Base-by-base conservation (phyloP, 2,329 filamentous ascomycete genomes). In the Exserohilum turcica region DNA sequence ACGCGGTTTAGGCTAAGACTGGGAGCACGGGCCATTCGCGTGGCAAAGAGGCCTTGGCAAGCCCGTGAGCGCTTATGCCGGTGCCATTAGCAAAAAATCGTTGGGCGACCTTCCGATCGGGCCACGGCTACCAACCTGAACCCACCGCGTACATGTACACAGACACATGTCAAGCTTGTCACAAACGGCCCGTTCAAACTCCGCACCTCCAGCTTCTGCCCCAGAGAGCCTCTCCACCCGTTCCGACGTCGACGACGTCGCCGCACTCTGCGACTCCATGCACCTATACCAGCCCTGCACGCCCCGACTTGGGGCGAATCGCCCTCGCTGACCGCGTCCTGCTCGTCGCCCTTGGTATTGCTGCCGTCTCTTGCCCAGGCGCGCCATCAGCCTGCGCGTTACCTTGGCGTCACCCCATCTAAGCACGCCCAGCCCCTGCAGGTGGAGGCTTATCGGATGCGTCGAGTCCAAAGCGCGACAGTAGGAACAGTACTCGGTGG, bases 371-470 rank as follows among this genome's bases (percentile, higher is more conserved):
- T 40, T 19, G 7, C 8, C 42, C n/a, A 33, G 19, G 18, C 21
- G 42, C 31, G 9, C 18, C 31, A 29, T 44, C 42, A 44, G 29
- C 42, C 33, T 27, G 31, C 31, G 13, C 15, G 18, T 15, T 35
- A 16, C 33, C 31, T 44, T 40, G 19, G 21, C 24, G n/a, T 29
- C 19, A 29, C 21, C 31, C 31, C 29, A 35, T 7, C 29, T 28
- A 19, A 44, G 42, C 42, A 35, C 9, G 42, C 42, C 42, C 29
- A 44, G 42, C 19, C 42, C 31, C 31, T 24, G 19, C 31, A 42
- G 43, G 39, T 28, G 37, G 31, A 44, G 42, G 43, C 49, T 54
- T 48, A 43, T 52, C 53, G 56, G 49, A 24, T 42, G 32, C 29
- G 47, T n/a, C 27, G 15, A 32, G 47, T n/a, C 27, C 12, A 32